Evolutionary conservation across 2,329 filamentous ascomycete species (phyloP).

Genomic region (Kalaharituber pfeilii): DNA sequence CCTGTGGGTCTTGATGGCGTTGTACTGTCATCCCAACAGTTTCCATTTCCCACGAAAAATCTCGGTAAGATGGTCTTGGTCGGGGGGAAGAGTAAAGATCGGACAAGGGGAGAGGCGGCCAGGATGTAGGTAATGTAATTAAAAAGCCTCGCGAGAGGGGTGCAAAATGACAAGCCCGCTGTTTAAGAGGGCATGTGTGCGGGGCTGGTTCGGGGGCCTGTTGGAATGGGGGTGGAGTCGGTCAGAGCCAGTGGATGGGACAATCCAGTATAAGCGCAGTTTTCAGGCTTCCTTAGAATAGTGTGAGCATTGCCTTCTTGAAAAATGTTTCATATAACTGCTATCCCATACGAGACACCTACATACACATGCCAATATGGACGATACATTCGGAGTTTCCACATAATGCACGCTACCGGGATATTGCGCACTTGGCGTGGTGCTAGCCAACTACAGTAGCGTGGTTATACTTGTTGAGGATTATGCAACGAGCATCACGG

Average conservation of each 20-base stretch:
- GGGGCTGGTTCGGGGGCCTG: slow-evolving; percentile 12
- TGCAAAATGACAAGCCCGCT: slow-evolving; percentile 36
- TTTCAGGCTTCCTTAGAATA: too few relatives aligned
- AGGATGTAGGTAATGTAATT: slow-evolving; percentile 29
- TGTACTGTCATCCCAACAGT: slow-evolving; percentile 34
- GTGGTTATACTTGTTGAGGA: too few relatives aligned
- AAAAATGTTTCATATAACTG: too few relatives aligned
- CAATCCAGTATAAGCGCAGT: slow-evolving; percentile 34
- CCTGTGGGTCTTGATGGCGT: slow-evolving; percentile 38
- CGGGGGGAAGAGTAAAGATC: slow-evolving; percentile 35
- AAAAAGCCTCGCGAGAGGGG: slow-evolving; percentile 28
- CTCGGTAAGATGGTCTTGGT: slow-evolving; percentile 37
- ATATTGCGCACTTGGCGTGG: too few relatives aligned
- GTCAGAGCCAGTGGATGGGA: slow-evolving; percentile 26
- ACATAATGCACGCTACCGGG: too few relatives aligned
- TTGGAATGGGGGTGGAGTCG: slow-evolving; percentile 24
- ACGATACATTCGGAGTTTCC: too few relatives aligned
- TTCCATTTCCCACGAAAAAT: slow-evolving; percentile 33
- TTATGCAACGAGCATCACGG: too few relatives aligned
- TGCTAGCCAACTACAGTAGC: too few relatives aligned
- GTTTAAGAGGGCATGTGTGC: slow-evolving; percentile 34
- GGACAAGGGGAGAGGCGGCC: slow-evolving; percentile 27
- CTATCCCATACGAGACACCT: too few relatives aligned
- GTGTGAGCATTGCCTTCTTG: too few relatives aligned
- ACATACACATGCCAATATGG: too few relatives aligned